Conservation (phyloP, 2,329 filamentous ascomycete species). For the Cladosporium phlei region DNA sequence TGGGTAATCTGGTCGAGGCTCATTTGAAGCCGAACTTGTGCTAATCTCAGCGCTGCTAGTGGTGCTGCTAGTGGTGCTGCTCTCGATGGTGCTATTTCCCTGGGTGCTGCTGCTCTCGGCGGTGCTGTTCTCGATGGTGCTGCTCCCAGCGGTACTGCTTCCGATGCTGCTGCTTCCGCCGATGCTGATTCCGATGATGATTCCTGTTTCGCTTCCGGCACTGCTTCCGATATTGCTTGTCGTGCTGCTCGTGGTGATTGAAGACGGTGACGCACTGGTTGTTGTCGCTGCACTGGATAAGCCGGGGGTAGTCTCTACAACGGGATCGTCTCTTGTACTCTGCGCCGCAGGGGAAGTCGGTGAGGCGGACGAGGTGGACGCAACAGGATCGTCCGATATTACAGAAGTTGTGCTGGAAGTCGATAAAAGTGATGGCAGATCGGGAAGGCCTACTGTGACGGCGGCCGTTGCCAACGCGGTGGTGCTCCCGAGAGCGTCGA, state of each 20-base stretch:
- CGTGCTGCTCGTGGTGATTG: not conserved
- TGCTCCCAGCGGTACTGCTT: too few relatives aligned
- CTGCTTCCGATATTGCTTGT: too few relatives aligned
- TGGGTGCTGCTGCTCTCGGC: too few relatives aligned
- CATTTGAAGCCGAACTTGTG: too few relatives aligned
- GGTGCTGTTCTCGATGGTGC: too few relatives aligned
- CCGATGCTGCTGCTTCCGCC: too few relatives aligned
- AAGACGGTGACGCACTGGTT: not conserved
- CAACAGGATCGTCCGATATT: not conserved
- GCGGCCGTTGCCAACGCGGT: slow-evolving; percentile 9
- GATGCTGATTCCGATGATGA: too few relatives aligned
- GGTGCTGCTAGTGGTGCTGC: too few relatives aligned
- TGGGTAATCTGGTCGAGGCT: not conserved
- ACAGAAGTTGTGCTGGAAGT: slow-evolving; percentile 9
- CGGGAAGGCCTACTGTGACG: slow-evolving; percentile 11
- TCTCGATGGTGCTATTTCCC: too few relatives aligned
- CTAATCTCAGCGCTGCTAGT: too few relatives aligned
- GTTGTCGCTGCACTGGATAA: not conserved
- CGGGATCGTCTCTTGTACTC: not conserved
- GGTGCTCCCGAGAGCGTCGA: slow-evolving; percentile 16
- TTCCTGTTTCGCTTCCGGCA: too few relatives aligned
- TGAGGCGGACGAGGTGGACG: not conserved
- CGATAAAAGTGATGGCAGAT: not conserved
- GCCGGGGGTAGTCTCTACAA: not conserved
- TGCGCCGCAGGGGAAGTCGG: not conserved